A percentile compares a stretch with the other conserved stretches of the same genome.
phyloP scores from a whole-genome alignment of 257 asterid genomes.

The Gentiana macrophylla region DNA sequence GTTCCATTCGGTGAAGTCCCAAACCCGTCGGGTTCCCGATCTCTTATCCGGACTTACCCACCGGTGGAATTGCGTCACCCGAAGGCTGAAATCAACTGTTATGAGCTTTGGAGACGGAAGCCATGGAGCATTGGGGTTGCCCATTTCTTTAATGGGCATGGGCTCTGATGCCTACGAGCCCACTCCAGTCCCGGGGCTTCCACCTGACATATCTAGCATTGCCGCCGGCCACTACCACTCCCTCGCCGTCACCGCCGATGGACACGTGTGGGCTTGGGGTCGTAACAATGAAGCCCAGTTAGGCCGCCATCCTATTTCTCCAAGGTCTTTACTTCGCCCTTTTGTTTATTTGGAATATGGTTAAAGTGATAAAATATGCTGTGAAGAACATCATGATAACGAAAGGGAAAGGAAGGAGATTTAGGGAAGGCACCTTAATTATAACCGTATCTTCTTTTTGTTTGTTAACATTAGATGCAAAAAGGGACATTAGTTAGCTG shows the following conservation, averaged over 20 bases:
- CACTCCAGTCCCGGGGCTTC: conserved; percentile 58
- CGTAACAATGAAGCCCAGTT: conserved; percentile 74
- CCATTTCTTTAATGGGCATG: conserved; percentile 32
- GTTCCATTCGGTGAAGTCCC: conserved; percentile 20
- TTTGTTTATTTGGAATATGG: no score
- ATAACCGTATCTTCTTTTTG: not conserved
- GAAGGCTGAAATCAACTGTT: conserved; percentile 29
- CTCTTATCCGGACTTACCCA: conserved; percentile 24
- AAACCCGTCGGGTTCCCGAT: conserved; percentile 9
- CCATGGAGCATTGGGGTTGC: conserved; percentile 74
- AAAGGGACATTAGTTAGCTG: no score
- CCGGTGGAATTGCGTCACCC: conserved; percentile 40
- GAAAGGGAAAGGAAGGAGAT: no score
- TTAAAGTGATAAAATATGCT: no score
- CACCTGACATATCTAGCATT: conserved; percentile 46
- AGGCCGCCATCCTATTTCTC: conserved; percentile 48
- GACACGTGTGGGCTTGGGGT: conserved; percentile 92
- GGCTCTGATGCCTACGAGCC: conserved; percentile 83
- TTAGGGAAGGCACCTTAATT: no score
- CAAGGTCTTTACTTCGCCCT: conserved; percentile 30
- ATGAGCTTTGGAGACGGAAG: conserved; percentile 92
- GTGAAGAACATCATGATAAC: no score
- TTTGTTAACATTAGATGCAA: no score
- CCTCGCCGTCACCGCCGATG: conserved; percentile 73
- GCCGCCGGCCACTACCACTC: conserved; percentile 95